Evolutionary conservation across 805 yeast species (phyloP), one percentile per base, ranked within the genome.

Genomic region (Teunomyces atbi): DNA sequence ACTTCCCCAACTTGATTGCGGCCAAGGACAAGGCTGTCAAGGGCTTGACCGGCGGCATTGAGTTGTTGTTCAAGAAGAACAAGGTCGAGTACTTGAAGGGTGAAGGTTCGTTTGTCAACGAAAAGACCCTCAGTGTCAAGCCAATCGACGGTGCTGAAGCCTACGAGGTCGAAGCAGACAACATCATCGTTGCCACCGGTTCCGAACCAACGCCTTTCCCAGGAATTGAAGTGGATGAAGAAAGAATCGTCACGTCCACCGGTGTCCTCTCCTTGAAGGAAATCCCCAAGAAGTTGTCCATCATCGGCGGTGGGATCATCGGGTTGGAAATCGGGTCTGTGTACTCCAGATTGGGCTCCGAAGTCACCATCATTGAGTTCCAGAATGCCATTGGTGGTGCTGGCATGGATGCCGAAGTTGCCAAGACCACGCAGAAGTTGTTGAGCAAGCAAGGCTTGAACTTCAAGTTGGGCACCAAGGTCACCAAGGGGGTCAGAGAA

Each of bases 241-340:
- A 92, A 78, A 85, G 96, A 76, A 94, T 94, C 57, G 97, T 94
- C 45, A 79, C 96, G 30, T 90, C 97, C 27, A 94, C 99, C 40
- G 99, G 99, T 60, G 87, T 89, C 48, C 74, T 94, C 47, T 69
- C 86, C 19, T 78, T 94, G 60, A 79, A 81, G 68, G 96, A 91
- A 76, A 78, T 94, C 49, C 99, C 99, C 65, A 90, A 94, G 79
- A 83, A 78, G 67, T 62, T 94, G 64, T 86, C 92, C 57, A 83
- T 94, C 72, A 92, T 94, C 61, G 99, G 99, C 68, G 99, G 97
- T 74, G 99, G 99, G 79, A 92, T 94, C 75, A 94, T 94, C 67
- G 99, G 99, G 64, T 82, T 94, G 58, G 99, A 94, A 77, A 94
- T 94, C 97, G 99, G 96, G 53, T 91, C 98, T 20, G 99, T 94